phyloP scores from a whole-genome alignment of 768 basidiomycete genomes.

The Russula emetica region DNA sequence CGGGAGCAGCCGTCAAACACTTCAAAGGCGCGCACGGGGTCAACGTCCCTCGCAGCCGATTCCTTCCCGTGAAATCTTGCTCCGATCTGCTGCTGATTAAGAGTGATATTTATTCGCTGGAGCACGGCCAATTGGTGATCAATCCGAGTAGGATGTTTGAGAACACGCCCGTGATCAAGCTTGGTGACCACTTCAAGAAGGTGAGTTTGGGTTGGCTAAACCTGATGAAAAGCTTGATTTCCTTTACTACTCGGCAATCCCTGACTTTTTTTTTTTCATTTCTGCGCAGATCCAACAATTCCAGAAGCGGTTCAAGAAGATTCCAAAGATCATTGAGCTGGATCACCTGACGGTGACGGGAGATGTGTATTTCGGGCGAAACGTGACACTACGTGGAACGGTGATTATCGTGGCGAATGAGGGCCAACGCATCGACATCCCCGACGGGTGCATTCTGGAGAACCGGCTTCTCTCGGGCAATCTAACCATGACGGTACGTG shows the following conservation, averaged over 20 bases:
- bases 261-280: slow-evolving; percentile 3
- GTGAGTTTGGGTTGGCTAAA: no score
- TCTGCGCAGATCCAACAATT: slow-evolving; percentile 66
- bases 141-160: slow-evolving; percentile 78
- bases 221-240: neutral
- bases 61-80: slow-evolving; percentile 88
- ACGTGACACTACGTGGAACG: slow-evolving; percentile 81
- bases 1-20: slow-evolving; percentile 92
- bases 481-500: slow-evolving; percentile 66
- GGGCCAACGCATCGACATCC: slow-evolving; percentile 68
- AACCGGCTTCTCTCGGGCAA: slow-evolving; percentile 79
- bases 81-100: slow-evolving; percentile 88
- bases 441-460: slow-evolving; percentile 68
- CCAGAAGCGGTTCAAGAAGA: slow-evolving; percentile 93
- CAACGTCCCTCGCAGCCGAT: slow-evolving; percentile 91
- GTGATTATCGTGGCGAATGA: slow-evolving; percentile 84
- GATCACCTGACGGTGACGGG: slow-evolving; percentile 94
- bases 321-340: slow-evolving; percentile 84
- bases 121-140: slow-evolving; percentile 85
- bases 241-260: neutral
- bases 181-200: slow-evolving; percentile 97
- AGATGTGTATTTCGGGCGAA: slow-evolving; percentile 85
- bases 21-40: slow-evolving; percentile 89
- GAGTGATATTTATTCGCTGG: slow-evolving; percentile 86
- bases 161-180: slow-evolving; percentile 92